phyloP scores from a whole-genome alignment of 1,284 basidiomycete genomes.

The Phellinidium pouzarii region DNA sequence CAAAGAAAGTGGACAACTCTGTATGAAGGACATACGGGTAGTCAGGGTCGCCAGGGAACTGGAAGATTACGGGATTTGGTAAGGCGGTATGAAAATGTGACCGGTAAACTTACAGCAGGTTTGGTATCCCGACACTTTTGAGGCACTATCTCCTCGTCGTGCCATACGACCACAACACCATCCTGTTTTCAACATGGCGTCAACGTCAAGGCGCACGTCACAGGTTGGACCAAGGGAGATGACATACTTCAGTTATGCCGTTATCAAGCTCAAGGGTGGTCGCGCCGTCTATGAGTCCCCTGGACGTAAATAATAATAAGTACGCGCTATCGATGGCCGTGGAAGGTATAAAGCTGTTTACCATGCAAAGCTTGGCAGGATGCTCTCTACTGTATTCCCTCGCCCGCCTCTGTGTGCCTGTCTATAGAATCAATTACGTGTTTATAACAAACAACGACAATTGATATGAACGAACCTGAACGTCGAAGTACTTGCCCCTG shows the following conservation, averaged over 20 bases:
- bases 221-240: background rate
- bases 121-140: conserved; percentile 63
- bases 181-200: conserved; percentile 44
- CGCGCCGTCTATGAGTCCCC: conserved; percentile 67
- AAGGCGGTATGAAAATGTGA: background rate
- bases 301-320: conserved; percentile 23
- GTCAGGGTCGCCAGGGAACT: conserved; percentile 48
- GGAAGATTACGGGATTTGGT: conserved; percentile 9
- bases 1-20: conserved; percentile 3
- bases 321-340: background rate
- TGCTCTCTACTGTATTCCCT: conserved; percentile 66
- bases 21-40: conserved; percentile 38
- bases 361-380: conserved; percentile 69
- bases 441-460: background rate
- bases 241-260: conserved; percentile 57
- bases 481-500: conserved; percentile 18
- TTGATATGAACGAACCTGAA: conserved; percentile 18
- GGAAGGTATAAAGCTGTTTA: conserved; percentile 29
- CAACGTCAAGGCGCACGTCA: too few species aligned
- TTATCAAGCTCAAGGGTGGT: conserved; percentile 75
- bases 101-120: conserved; percentile 41
- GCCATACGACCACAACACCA: conserved; percentile 71
- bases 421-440: background rate
- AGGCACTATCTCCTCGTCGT: conserved; percentile 59
- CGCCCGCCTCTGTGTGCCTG: conserved; percentile 76